Base-by-base conservation (phyloP, 2,329 filamentous ascomycete species). In the Fusarium sp. region DNA sequence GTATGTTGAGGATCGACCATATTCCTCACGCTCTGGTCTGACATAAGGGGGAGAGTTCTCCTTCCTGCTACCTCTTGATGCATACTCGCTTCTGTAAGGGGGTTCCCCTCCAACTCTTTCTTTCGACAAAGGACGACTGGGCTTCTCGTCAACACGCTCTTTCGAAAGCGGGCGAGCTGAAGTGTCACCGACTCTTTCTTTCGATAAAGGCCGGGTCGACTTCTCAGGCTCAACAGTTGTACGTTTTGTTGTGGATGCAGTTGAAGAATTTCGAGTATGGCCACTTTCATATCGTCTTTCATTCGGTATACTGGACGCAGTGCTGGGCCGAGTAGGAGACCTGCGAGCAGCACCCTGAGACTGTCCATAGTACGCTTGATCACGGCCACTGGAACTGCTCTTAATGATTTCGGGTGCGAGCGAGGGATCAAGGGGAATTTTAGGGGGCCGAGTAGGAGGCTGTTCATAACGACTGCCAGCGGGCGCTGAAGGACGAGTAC, bases 391-490 rank as follows among this genome's bases (percentile, higher is more conserved):
- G 13, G 80, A 75, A 1, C 80, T 77, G 34, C 81, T 80, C 52
- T 81, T 84, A 29, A 82, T 80, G 4, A 83, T 75, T 5, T 83
- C 77, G 0, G 85, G 84, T 1, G 83, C 82, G 8, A 84, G 68
- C 27, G 80, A 75, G 1, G 75, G 76, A 44, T 83, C 80, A 8
- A 78, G 77, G 8, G 72, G 58, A 47, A 75, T 58, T 32, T 71
- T 72, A 32, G 78, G 74, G 20, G 76, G 64, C 44, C 72, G 67
- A 68, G 78, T 53, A 27, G 78, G 69, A 10, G 75, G 74, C 34
- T 79, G 79, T 8, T 80, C 78, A 24, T 78, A 73, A 6, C 77
- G 70, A 29, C 67, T 74, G 67, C 72, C 74, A 27, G 78, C 76
- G 2, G 78, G 70, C 27, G 78, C 75, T 22, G 78, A 77, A 6